Base-by-base conservation (phyloP, 257 asterid genomes). In the Rhazya stricta region DNA sequence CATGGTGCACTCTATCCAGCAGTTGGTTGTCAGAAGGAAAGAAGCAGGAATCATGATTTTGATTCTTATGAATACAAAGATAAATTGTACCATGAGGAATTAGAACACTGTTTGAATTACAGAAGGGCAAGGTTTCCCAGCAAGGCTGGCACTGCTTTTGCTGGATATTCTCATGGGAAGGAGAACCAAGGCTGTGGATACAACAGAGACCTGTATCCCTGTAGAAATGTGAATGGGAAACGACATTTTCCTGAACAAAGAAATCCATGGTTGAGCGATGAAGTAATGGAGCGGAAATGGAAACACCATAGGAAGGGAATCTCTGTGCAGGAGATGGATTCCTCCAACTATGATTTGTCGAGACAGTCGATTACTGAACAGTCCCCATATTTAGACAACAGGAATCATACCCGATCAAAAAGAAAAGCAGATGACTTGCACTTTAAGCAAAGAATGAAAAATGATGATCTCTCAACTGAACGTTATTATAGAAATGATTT, bases 271-370 rank as follows among this genome's bases (percentile, higher is more conserved):
- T 69, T 78, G 60, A 71, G 51, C 45, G 57, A 42, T 81, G 88
- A 78, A 72, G 63, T 62, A 68, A 19, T 32, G 65, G 78, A 79
- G 58, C 74, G 61, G 67, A 68, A 73, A 76, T 60, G 81, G 82
- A 54, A 81, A 71, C 79, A 23, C 70, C 46, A 75, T 70, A 77
- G 79, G 30, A 77, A 80, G 79, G 79, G 81, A 78, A 77, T 53
- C 72, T 71, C 56, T 73, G 71, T 73, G 75, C 78, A 58, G 65
- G 76, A 77, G 75, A 73, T 78, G 76, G 79, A 78, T 67, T 12
- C 41, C 36, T 67, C 42, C 51, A 50, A 79, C 76, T 60, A 70
- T 32, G 75, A 79, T 62, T 77, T 72, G 42, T 54, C 74, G 1
- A 72, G 84, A 73, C 78, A 73, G 73, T 70, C 77, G 72, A 51